Evolutionary conservation across 371 early-diverging fungal genomes (phyloP), one percentile per base, ranked within the genome.

Genomic region (Mucor sp.): DNA sequence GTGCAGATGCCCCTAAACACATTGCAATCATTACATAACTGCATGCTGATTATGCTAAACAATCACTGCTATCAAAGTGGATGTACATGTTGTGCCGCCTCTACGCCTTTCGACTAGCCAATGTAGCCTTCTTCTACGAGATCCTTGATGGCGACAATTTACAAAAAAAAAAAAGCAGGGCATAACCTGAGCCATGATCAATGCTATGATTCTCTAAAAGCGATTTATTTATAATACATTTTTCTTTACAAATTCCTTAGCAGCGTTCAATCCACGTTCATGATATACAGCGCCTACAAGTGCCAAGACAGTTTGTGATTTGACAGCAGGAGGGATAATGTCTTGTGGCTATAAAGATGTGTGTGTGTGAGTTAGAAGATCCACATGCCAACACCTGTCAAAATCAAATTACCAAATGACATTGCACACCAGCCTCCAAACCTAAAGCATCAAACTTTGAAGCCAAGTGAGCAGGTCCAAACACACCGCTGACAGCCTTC

Each of bases 381-480:
- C 8, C 59, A 30, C 30, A 33, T 53, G 7, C 57, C 21, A 19
- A 17, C 41, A 17, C 56, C 56, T 30, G 30, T 56, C 25, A 17
- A 17, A 57, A 57, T 4, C 17, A 33, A 57, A 8, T 68, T 81
- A 83, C 83, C 71, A 74, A 62, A 23, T 74, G 55, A 58, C 72
- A 77, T 66, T 74, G 78, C 28, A 77, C 58, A 44, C 78, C 78
- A 21, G 64, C 60, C 35, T 69, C 66, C 28, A 84, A 56, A 17
- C 71, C 73, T 43, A 81, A 62, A 21, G 69, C 59, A 59, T 80
- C 79, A 67, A 81, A 80, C 23, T 63, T 69, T 25, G 59, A 41
- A 25, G 62, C 67, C 47, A 81, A 66, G 12, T 63, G 41, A 8
- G 62, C 65, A 17, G 39, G 4, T 12, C 62, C 66, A 7, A 58